Conservation (phyloP, 2,329 filamentous ascomycete species). For the Tricladium varicosporioides region DNA sequence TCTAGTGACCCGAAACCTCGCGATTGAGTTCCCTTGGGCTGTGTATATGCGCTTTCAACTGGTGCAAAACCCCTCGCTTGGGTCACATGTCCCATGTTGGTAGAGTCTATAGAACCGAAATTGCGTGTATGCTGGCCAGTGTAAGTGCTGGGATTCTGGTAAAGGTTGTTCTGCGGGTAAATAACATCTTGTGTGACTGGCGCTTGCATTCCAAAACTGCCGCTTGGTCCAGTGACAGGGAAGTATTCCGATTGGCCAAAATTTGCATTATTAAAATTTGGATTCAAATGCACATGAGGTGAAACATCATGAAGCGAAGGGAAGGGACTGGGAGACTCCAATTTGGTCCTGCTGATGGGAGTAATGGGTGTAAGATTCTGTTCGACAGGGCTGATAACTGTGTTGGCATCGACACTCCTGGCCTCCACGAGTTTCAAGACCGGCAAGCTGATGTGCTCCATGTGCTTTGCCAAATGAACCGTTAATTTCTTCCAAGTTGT, state of each 20-base stretch:
- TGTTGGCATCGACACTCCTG: conserved; percentile 55
- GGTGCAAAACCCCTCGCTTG: conserved; percentile 15
- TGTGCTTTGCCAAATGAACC: conserved; percentile 90
- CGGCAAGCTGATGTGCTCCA: conserved; percentile 87
- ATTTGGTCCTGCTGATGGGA: conserved; percentile 24
- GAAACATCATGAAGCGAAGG: conserved; percentile 24
- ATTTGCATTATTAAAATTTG: conserved; percentile 20
- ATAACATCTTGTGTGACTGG: conserved; percentile 18
- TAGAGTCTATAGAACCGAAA: conserved; percentile 18
- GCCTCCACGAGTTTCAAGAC: conserved; percentile 61
- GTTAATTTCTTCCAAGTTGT: conserved; percentile 90
- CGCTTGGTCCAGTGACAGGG: conserved; percentile 13
- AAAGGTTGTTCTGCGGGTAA: conserved; percentile 22
- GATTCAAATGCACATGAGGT: conserved; percentile 22
- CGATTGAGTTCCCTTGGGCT: conserved; percentile 20
- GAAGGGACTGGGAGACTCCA: conserved; percentile 29
- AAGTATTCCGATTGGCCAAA: conserved; percentile 24
- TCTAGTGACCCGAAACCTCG: conserved; percentile 23
- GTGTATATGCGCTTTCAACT: conserved; percentile 17
- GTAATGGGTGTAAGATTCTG: conserved; percentile 31
- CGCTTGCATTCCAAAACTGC: conserved; percentile 20
- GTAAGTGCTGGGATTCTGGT: conserved; percentile 17
- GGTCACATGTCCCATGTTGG: conserved; percentile 13
- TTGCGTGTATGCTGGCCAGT: conserved; percentile 19
- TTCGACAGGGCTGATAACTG: conserved; percentile 66